Base-by-base conservation (phyloP, 2,329 filamentous ascomycete species). In the Penicillium sp. region DNA sequence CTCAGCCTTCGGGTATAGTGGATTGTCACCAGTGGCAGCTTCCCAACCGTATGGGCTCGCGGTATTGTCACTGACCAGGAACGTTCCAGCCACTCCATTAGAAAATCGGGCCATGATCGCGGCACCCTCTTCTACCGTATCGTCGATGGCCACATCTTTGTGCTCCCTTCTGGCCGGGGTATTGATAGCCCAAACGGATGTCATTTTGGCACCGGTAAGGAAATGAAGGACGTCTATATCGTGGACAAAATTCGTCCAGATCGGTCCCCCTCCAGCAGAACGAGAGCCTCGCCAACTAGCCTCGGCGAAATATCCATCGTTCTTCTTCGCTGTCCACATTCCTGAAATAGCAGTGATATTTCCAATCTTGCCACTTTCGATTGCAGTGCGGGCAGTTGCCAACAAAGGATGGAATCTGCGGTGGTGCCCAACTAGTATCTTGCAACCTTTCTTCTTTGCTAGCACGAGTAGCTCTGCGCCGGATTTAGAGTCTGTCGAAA, bases 221-320 rank as follows among this genome's bases (percentile, higher is more conserved):
- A 38, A 58, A 23, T 58, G 56, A 1, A 56, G 38, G 7, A 53
- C 49, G 35, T 58, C 56, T 18, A 58, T 50, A 30, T 58, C 56
- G 23, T 58, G 56, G 11, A 58, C 45, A 18, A 58, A 56, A 19
- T 58, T 58, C 1, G 53, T 58, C 52, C 52, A 56, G 10, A 58
- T 53, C 9, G 53, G 52, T 1, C 56, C 56, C n/a, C 56, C 56
- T 7, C 56, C 56, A 8, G 45, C 39, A 23, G 52, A 49, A 5
- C 53, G 49, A 4, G 44, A 47, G 9, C 16, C 29, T 8, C 52
- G 46, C 52, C 52, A 55, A 11, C 32, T 19, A n/a, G 45, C 46
- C 5, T 26, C 29, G 11, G 19, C 23, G 16, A 38, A 55, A 29
- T 55, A 55, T 7, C 29, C 32, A 27, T 55, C 52, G 23, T 47